Conservation (phyloP, 345 rosid species). For the Cardamine chenopodiifolia region DNA sequence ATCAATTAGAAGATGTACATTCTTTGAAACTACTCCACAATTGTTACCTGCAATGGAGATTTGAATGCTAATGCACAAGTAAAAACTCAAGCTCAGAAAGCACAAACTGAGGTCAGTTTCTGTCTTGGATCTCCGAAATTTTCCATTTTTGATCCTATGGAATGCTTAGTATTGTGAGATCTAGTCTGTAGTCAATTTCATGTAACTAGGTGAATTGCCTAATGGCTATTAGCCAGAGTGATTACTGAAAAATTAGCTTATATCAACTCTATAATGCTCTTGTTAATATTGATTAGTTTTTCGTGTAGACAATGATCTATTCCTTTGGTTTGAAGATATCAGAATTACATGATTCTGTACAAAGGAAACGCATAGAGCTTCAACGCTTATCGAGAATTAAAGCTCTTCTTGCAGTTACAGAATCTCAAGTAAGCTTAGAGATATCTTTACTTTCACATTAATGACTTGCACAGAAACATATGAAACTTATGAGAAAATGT, state of each 20-base stretch:
- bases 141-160: background rate
- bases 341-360: slow-evolving; percentile 61
- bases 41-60: slow-evolving; percentile 83
- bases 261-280: background rate
- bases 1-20: slow-evolving; percentile 65
- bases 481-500: background rate
- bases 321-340: slow-evolving; percentile 61
- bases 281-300: background rate
- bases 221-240: background rate
- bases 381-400: slow-evolving; percentile 48
- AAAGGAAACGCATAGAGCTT: slow-evolving; percentile 62
- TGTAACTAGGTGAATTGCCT: too few species aligned
- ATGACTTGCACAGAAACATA: background rate
- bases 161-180: background rate
- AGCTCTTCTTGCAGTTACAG: slow-evolving; percentile 50
- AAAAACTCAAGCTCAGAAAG: slow-evolving; percentile 56
- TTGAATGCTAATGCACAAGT: slow-evolving; percentile 71
- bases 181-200: background rate
- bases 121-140: background rate
- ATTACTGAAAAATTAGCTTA: too few species aligned
- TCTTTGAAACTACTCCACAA: slow-evolving; percentile 70
- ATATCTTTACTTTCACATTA: background rate
- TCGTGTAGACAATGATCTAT: slow-evolving; percentile 63
- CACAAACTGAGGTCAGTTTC: slow-evolving; percentile 68
- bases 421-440: slow-evolving; percentile 63